A percentile compares a stretch with the other conserved stretches of the same genome.
Conservation (phyloP, 106 monocot species). For the Dendrobium chrysotoxum region DNA sequence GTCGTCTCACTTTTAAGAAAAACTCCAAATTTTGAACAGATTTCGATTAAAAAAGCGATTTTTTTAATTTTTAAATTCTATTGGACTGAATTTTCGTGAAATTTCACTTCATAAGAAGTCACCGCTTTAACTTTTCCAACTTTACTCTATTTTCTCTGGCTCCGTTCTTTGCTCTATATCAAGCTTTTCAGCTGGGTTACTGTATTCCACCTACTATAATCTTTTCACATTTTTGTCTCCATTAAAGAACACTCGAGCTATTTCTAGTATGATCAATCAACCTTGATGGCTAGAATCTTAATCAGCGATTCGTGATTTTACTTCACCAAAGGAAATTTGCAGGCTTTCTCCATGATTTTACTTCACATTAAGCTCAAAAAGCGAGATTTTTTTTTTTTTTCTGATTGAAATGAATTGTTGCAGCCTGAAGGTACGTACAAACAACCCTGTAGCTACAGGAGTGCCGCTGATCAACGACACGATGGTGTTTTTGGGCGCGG, state of each 20-base stretch:
- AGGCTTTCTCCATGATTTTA: not conserved
- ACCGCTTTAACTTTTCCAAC: not conserved
- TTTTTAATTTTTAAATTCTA: not conserved
- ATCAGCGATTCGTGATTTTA: not conserved
- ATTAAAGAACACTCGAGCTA: no score
- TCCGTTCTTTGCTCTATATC: no score
- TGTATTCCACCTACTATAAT: not conserved
- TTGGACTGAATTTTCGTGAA: not conserved
- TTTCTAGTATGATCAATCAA: no score
- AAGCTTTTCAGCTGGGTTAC: not conserved
- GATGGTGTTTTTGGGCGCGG: constrained; percentile 30
- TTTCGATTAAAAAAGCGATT: not conserved
- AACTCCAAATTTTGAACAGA: not conserved
- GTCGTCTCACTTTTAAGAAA: not conserved
- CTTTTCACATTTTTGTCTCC: no score
- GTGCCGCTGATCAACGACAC: constrained; percentile 42
- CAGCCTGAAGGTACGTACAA: constrained; percentile 27
- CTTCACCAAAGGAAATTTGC: not conserved
- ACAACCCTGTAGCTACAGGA: constrained; percentile 30
- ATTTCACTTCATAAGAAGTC: no score
- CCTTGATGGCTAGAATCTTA: not conserved
- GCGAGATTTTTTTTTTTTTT: not conserved
- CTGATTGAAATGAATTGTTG: not conserved
- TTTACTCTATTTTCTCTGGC: not conserved
- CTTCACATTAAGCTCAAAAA: not conserved